Percentiles rank a stretch among this genome's conserved stretches.
Conservation (phyloP, 768 basidiomycete genomes). For the Lentinula sp. region DNA sequence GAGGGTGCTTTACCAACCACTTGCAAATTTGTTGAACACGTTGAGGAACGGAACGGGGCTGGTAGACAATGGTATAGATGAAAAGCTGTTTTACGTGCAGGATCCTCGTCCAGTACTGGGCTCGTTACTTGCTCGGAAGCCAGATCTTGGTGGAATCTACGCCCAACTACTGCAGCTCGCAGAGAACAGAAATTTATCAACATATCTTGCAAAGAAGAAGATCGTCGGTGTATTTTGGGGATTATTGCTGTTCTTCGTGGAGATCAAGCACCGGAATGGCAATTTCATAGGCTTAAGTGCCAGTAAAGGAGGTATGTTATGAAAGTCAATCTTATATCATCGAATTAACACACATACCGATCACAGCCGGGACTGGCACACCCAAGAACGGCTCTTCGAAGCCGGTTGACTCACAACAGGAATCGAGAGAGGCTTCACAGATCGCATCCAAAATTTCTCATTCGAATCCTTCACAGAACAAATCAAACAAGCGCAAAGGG, state of each 20-base stretch:
- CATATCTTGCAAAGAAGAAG: not conserved
- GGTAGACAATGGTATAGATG: not conserved
- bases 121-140: not conserved
- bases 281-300: too few relatives aligned
- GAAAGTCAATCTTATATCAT: too few relatives aligned
- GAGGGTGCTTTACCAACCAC: not conserved
- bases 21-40: not conserved
- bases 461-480: too few relatives aligned
- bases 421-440: not conserved
- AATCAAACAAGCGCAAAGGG: too few relatives aligned
- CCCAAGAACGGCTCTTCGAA: not conserved
- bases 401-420: not conserved
- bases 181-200: not conserved
- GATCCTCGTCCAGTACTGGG: not conserved
- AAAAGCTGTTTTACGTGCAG: not conserved
- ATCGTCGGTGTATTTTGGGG: not conserved
- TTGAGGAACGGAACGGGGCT: not conserved
- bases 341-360: not conserved
- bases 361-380: too few relatives aligned
- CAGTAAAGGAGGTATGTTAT: too few relatives aligned
- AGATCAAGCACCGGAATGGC: not conserved
- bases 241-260: not conserved
- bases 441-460: too few relatives aligned
- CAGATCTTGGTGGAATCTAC: not conserved
- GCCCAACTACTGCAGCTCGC: not conserved